Conservation (phyloP, 768 basidiomycete species). For the Auriscalpium microsporum region DNA sequence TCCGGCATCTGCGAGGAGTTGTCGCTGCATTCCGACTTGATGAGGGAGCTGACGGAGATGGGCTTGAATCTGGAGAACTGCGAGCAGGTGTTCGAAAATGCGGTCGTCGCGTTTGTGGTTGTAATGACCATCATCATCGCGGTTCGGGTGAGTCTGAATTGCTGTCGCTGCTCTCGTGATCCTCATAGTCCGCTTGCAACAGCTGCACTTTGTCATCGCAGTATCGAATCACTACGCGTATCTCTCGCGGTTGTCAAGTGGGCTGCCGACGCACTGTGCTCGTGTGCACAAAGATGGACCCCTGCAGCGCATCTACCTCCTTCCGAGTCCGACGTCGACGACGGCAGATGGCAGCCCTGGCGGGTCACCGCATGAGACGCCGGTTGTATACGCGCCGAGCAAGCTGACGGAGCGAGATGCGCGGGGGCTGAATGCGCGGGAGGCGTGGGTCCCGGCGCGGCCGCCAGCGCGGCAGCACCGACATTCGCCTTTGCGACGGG, state of each 20-base stretch:
- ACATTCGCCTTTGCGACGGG: slow-evolving; percentile 24
- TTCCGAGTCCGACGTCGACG: slow-evolving; percentile 33
- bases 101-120: slow-evolving; percentile 48
- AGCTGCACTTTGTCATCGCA: slow-evolving; percentile 74
- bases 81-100: slow-evolving; percentile 69
- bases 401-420: slow-evolving; percentile 47
- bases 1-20: slow-evolving; percentile 66
- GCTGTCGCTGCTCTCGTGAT: background rate
- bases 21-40: slow-evolving; percentile 65
- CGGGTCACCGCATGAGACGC: background rate
- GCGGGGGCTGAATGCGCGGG: slow-evolving; percentile 42
- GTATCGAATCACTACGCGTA: slow-evolving; percentile 58
- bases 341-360: slow-evolving; percentile 15
- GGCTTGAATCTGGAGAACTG: slow-evolving; percentile 75
- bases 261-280: slow-evolving; percentile 14
- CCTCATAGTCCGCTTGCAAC: slow-evolving; percentile 1
- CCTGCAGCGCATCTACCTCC: slow-evolving; percentile 56
- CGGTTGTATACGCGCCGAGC: slow-evolving; percentile 59
- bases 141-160: slow-evolving; percentile 45
- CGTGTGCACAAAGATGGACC: slow-evolving; percentile 18
- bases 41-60: slow-evolving; percentile 60
- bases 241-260: slow-evolving; percentile 36
- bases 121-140: slow-evolving; percentile 55
- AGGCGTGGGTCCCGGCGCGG: slow-evolving; percentile 50
- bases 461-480: slow-evolving; percentile 19